Conservation (phyloP, 768 basidiomycete genomes). For the Cyathus striatus region DNA sequence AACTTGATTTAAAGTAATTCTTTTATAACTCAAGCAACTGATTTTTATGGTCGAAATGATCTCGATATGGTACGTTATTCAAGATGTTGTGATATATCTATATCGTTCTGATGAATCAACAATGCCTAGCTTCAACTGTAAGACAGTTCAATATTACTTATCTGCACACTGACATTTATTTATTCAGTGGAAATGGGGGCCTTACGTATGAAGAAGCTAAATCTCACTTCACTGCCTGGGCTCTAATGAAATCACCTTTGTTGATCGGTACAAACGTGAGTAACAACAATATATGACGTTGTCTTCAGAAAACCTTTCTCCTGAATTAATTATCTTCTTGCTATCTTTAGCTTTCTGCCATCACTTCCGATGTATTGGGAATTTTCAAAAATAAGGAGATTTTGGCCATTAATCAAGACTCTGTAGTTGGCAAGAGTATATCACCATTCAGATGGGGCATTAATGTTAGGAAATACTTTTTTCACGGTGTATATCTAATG, state of each 20-base stretch:
- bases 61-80: constrained; percentile 55
- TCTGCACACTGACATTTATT: neutral
- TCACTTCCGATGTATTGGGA: constrained; percentile 43
- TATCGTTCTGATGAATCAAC: no score
- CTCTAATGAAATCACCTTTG: constrained; percentile 60
- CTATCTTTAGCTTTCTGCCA: constrained; percentile 38
- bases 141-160: constrained; percentile 6
- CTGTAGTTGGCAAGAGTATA: constrained; percentile 53
- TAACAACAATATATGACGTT: no score
- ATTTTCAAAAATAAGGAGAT: constrained; percentile 63
- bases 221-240: constrained; percentile 72
- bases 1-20: constrained; percentile 42
- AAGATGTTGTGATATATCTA: no score
- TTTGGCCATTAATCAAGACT: constrained; percentile 66
- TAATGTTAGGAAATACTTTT: constrained; percentile 37
- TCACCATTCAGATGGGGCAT: constrained; percentile 68
- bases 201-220: constrained; percentile 59
- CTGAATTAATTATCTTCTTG: neutral
- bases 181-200: constrained; percentile 55
- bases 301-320: no score
- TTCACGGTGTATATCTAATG: neutral
- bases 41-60: constrained; percentile 66
- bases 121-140: constrained; percentile 57
- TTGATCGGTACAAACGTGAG: constrained; percentile 32
- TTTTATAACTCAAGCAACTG: constrained; percentile 57